phyloP scores from a whole-genome alignment of 2,329 filamentous ascomycete genomes.

The Fusarium odoratissimum region DNA sequence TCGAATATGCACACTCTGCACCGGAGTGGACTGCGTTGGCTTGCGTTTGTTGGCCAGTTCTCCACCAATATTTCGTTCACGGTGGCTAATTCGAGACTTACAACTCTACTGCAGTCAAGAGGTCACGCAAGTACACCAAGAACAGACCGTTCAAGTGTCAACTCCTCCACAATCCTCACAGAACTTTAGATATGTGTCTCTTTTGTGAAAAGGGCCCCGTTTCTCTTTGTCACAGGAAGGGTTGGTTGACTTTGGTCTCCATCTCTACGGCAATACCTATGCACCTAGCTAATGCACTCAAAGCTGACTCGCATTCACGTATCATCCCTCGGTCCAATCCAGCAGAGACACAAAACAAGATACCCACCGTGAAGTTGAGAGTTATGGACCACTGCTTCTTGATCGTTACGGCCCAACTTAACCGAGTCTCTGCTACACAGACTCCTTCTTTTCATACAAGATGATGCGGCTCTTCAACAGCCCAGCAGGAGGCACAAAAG shows the following conservation, averaged over 20 bases:
- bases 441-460: conserved; percentile 1
- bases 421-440: conserved; percentile 3
- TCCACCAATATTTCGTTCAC: conserved; percentile 29
- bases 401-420: conserved; percentile 8
- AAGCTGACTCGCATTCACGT: conserved; percentile 34
- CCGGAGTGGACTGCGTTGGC: neutral
- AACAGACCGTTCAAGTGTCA: conserved; percentile 15
- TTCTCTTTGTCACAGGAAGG: conserved; percentile 1
- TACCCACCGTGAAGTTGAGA: conserved; percentile 24
- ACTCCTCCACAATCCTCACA: neutral
- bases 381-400: neutral
- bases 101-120: conserved; percentile 2
- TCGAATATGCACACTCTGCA: neutral
- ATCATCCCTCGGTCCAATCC: conserved; percentile 19
- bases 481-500: neutral
- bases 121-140: conserved; percentile 16
- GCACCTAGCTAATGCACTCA: conserved; percentile 16
- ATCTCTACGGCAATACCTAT: neutral
- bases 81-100: conserved; percentile 35
- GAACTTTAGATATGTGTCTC: neutral
- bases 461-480: conserved; percentile 27
- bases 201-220: neutral
- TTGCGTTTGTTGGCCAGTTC: neutral
- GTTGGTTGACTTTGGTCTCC: conserved; percentile 11
- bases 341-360: conserved; percentile 28